phyloP scores from a whole-genome alignment of 495 filamentous ascomycete species.

The Pseudotulostoma volvatum region DNA sequence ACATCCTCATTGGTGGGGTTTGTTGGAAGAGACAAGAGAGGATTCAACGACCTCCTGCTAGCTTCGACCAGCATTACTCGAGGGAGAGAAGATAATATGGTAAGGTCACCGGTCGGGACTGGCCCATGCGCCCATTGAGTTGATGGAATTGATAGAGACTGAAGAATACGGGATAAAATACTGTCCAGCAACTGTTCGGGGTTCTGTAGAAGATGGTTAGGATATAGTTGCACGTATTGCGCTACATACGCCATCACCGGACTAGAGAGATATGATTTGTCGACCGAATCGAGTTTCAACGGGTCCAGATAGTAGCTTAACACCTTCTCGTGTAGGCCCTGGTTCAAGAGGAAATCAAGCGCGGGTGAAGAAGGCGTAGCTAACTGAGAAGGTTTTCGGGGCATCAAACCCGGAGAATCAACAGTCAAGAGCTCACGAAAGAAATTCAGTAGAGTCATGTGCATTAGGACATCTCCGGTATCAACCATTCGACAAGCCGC shows the following conservation, averaged over 20 bases:
- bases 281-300: conserved; percentile 32
- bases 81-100: conserved; percentile 40
- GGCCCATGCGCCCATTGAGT: conserved; percentile 35
- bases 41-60: conserved; percentile 24
- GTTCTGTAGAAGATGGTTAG: conserved; percentile 36
- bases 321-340: conserved; percentile 34
- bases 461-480: conserved; percentile 59
- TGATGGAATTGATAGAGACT: conserved; percentile 27
- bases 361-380: conserved; percentile 32
- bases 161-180: conserved; percentile 30
- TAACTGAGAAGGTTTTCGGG: conserved; percentile 18
- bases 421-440: conserved; percentile 46
- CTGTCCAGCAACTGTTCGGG: conserved; percentile 20
- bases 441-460: conserved; percentile 62
- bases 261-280: conserved; percentile 34
- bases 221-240: conserved; percentile 37
- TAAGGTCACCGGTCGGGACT: conserved; percentile 36
- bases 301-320: conserved; percentile 37
- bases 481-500: conserved; percentile 61
- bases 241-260: conserved; percentile 41
- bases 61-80: conserved; percentile 37
- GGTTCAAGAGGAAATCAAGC: conserved; percentile 36
- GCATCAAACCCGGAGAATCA: conserved; percentile 21
- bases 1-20: conserved; percentile 34
- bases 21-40: conserved; percentile 33